Evolutionary conservation across 768 basidiomycete species (phyloP).

Genomic region (Termitomyces sp.): DNA sequence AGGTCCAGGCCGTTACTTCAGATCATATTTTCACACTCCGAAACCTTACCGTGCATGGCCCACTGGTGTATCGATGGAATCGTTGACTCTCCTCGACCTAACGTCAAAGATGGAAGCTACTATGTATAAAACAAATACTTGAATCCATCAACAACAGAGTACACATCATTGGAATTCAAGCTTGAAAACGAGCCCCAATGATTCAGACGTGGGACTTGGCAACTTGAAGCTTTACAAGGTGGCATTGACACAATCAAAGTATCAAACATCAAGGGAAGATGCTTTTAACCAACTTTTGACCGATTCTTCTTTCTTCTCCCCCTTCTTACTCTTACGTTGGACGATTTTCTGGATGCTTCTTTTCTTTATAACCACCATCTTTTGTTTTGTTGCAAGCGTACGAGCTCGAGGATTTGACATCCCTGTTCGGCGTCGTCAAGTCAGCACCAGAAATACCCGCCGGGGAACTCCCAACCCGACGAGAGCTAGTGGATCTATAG

Average conservation of each 20-base stretch:
- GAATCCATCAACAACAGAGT: background rate
- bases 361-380: background rate
- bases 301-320: background rate
- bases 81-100: too few species aligned
- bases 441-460: background rate
- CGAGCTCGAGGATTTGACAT: constrained; percentile 1
- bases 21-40: too few species aligned
- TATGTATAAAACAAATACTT: background rate
- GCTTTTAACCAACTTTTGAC: background rate
- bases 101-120: too few species aligned
- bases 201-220: background rate
- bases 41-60: too few species aligned
- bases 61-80: too few species aligned
- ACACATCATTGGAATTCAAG: background rate
- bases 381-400: background rate
- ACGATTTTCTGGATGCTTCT: background rate
- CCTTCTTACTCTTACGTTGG: background rate
- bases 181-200: too few species aligned
- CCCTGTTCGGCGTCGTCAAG: background rate
- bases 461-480: background rate
- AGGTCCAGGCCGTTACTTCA: too few species aligned
- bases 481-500: background rate
- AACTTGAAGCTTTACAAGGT: too few species aligned
- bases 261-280: background rate
- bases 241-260: background rate